A percentile compares a stretch with the other conserved stretches of the same genome.
Conservation (phyloP, 1,284 basidiomycete species). For the Coniferiporia weirii region DNA sequence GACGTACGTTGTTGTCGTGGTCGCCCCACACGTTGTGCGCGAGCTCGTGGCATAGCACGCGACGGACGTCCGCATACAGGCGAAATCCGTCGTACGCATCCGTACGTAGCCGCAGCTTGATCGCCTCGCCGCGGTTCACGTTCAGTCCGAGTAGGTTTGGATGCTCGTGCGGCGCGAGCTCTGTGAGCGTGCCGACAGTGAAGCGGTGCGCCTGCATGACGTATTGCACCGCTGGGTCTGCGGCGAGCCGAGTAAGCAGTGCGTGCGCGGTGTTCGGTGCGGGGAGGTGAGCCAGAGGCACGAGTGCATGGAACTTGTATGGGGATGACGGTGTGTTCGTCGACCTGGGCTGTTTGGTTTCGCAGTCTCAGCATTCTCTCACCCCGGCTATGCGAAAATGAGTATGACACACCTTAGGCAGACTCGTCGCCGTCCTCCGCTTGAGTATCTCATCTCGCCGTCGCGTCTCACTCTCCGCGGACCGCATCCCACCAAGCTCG, state of each 20-base stretch:
- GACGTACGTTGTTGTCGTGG: constrained; percentile 66
- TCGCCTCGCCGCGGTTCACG: constrained; percentile 53
- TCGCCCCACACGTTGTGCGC: constrained; percentile 69
- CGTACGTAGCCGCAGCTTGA: constrained; percentile 65
- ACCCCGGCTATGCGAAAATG: neutral
- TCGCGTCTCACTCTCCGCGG: constrained; percentile 51
- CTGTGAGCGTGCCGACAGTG: constrained; percentile 60
- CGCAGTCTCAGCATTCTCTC: neutral
- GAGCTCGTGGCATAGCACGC: constrained; percentile 72
- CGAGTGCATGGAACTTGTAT: constrained; percentile 59
- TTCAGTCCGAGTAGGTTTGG: constrained; percentile 70
- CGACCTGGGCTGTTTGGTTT: constrained; percentile 39
- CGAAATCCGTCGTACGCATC: constrained; percentile 67
- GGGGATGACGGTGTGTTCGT: constrained; percentile 32
- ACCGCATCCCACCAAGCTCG: constrained; percentile 50
- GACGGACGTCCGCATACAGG: constrained; percentile 56
- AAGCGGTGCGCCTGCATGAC: constrained; percentile 63
- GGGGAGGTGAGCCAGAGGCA: constrained; percentile 59
- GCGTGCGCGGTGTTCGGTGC: constrained; percentile 49
- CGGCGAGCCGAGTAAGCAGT: constrained; percentile 50
- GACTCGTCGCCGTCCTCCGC: constrained; percentile 52
- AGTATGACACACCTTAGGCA: constrained; percentile 46
- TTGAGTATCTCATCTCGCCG: constrained; percentile 51
- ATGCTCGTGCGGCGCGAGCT: constrained; percentile 71
- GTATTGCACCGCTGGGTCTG: constrained; percentile 64